Evolutionary conservation across 2,329 filamentous ascomycete genomes (phyloP).

Genomic region (Paecilomyces sp.): DNA sequence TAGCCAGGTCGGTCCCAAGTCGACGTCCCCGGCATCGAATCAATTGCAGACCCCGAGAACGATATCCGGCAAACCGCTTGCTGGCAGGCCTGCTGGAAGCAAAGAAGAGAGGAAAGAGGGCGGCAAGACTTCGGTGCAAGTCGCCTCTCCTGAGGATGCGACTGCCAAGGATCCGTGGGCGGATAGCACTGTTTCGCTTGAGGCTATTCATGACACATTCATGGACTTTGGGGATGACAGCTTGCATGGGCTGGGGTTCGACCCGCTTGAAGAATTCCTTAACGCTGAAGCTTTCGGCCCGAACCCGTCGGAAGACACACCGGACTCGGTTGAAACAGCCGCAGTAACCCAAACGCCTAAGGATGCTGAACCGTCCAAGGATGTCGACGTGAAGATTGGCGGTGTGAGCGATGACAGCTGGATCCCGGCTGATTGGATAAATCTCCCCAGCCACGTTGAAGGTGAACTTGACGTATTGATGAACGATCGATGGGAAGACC

Average conservation of each 20-base stretch:
- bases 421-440: conserved; percentile 26
- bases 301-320: conserved; percentile 26
- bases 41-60: conserved; percentile 26
- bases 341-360: conserved; percentile 30
- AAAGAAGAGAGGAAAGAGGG: conserved; percentile 20
- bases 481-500: conserved; percentile 21
- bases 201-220: conserved; percentile 32
- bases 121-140: conserved; percentile 14
- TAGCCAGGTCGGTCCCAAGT: conserved; percentile 26
- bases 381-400: conserved; percentile 21
- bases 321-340: conserved; percentile 28
- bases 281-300: conserved; percentile 27
- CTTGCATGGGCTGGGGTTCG: conserved; percentile 20
- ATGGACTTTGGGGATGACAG: conserved; percentile 21
- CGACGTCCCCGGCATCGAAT: conserved; percentile 24
- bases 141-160: conserved; percentile 6
- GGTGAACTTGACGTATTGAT: conserved; percentile 12
- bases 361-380: conserved; percentile 25
- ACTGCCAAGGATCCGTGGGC: conserved; percentile 28
- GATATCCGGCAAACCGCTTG: conserved; percentile 15
- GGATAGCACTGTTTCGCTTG: conserved; percentile 28
- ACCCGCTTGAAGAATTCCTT: conserved; percentile 31
- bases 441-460: conserved; percentile 19
- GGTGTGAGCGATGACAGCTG: conserved; percentile 19
- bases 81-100: conserved; percentile 15